Conservation (phyloP, 2,329 filamentous ascomycete species). For the Zymoseptoria crescenta region DNA sequence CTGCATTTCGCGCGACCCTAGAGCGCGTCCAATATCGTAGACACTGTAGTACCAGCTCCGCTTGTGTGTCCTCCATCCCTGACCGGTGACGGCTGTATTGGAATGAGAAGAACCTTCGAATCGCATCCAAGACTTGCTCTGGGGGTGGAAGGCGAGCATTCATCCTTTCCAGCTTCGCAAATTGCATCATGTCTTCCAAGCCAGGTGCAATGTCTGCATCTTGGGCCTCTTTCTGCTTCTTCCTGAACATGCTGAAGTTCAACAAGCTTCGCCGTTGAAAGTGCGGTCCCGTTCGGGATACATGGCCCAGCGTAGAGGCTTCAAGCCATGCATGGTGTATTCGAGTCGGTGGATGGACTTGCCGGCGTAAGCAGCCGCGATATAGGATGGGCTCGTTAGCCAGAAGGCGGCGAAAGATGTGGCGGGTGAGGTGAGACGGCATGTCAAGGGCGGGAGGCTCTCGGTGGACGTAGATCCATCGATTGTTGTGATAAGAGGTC, state of each 20-base stretch:
- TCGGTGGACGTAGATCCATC: not conserved
- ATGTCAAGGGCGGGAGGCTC: slow-evolving; percentile 30
- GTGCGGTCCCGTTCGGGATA: not conserved
- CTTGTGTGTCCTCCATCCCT: slow-evolving; percentile 59
- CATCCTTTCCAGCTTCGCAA: slow-evolving; percentile 55
- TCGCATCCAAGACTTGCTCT: slow-evolving; percentile 57
- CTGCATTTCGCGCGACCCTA: not conserved
- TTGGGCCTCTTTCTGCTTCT: slow-evolving; percentile 47
- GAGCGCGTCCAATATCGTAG: slow-evolving; percentile 49
- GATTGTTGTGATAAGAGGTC: not conserved
- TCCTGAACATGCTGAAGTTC: slow-evolving; percentile 48
- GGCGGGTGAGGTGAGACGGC: slow-evolving; percentile 54
- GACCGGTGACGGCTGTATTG: too few species aligned
- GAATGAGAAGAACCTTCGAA: slow-evolving; percentile 57
- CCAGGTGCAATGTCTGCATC: slow-evolving; percentile 61
- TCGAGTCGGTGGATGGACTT: slow-evolving; percentile 13
- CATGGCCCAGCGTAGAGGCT: not conserved
- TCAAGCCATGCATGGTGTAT: not conserved
- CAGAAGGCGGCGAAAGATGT: slow-evolving; percentile 51
- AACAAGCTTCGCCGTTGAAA: slow-evolving; percentile 50
- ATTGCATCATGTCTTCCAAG: slow-evolving; percentile 61
- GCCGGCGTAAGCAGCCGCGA: slow-evolving; percentile 39
- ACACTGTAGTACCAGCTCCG: slow-evolving; percentile 51
- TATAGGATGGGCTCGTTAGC: slow-evolving; percentile 43
- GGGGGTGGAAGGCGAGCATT: slow-evolving; percentile 56